Conservation (phyloP, 306 rosid genomes). For the Lotus japonicus region DNA sequence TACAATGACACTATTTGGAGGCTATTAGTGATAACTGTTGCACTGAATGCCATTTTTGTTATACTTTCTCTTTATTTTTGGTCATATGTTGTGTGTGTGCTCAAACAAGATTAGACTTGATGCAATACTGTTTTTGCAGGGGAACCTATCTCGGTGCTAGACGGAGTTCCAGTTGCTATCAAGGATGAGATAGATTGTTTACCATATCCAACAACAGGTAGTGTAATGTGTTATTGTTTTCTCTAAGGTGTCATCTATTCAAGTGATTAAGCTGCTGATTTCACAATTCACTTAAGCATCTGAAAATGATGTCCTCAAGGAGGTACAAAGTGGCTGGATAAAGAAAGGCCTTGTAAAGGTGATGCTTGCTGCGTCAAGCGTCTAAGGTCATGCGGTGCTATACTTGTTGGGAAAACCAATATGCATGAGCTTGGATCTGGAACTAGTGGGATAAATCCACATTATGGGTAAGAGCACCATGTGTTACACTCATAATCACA, state of each 20-base stretch:
- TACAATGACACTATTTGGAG: neutral
- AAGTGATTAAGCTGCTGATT: neutral
- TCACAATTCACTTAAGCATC: slow-evolving; percentile 11
- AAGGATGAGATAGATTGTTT: slow-evolving; percentile 94
- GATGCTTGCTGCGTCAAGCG: slow-evolving; percentile 84
- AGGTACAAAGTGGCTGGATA: slow-evolving; percentile 91
- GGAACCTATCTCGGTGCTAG: slow-evolving; percentile 62
- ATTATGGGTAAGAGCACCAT: slow-evolving; percentile 61
- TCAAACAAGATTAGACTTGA: neutral
- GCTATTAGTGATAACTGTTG: neutral
- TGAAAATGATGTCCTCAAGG: slow-evolving; percentile 39
- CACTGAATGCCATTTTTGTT: too few relatives aligned
- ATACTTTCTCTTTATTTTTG: neutral
- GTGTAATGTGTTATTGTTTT: slow-evolving; percentile 2
- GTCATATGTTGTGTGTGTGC: neutral
- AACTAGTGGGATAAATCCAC: slow-evolving; percentile 93
- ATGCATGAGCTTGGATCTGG: slow-evolving; percentile 99
- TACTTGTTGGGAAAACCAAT: slow-evolving; percentile 87
- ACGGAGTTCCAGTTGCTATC: slow-evolving; percentile 78
- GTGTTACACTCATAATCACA: neutral
- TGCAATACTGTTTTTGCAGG: slow-evolving; percentile 38
- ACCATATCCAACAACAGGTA: slow-evolving; percentile 96
- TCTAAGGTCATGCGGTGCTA: slow-evolving; percentile 68
- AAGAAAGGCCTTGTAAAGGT: slow-evolving; percentile 54
- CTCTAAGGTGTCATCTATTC: neutral